phyloP scores from a whole-genome alignment of 1,284 basidiomycete genomes.

The Tilletia caries region DNA sequence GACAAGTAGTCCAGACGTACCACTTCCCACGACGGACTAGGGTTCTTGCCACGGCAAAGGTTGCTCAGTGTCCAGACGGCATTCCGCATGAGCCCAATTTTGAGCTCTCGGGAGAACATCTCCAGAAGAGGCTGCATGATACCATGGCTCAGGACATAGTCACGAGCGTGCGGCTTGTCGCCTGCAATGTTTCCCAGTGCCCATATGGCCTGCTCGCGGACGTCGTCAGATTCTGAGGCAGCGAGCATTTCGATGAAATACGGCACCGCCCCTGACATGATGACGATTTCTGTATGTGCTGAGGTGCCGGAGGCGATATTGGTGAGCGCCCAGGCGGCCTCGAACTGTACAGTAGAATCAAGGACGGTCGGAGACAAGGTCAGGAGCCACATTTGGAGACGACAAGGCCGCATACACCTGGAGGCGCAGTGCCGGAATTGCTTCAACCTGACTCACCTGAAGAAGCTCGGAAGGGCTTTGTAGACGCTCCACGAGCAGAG shows the following conservation, averaged over 20 bases:
- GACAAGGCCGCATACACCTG: no score
- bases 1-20: not conserved
- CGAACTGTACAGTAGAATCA: slow-evolving; percentile 65
- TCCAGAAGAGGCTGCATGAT: slow-evolving; percentile 60
- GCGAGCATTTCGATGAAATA: slow-evolving; percentile 71
- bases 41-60: slow-evolving; percentile 93
- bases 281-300: slow-evolving; percentile 96
- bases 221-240: slow-evolving; percentile 61
- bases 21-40: slow-evolving; percentile 62
- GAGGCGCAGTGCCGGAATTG: no score
- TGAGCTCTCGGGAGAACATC: slow-evolving; percentile 67
- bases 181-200: slow-evolving; percentile 94
- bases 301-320: slow-evolving; percentile 99
- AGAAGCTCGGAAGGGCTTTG: slow-evolving; percentile 86
- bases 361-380: no score
- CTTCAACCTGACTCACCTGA: slow-evolving; percentile 24
- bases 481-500: slow-evolving; percentile 94
- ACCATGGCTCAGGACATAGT: slow-evolving; percentile 66
- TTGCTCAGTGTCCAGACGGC: slow-evolving; percentile 98
- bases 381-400: no score
- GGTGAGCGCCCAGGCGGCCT: slow-evolving; percentile 98
- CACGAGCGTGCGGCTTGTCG: slow-evolving; percentile 87
- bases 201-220: slow-evolving; percentile 95
- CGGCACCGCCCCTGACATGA: slow-evolving; percentile 89
- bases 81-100: slow-evolving; percentile 93